phyloP scores from a whole-genome alignment of 306 rosid genomes.

The Fragaria nilgerrensis region DNA sequence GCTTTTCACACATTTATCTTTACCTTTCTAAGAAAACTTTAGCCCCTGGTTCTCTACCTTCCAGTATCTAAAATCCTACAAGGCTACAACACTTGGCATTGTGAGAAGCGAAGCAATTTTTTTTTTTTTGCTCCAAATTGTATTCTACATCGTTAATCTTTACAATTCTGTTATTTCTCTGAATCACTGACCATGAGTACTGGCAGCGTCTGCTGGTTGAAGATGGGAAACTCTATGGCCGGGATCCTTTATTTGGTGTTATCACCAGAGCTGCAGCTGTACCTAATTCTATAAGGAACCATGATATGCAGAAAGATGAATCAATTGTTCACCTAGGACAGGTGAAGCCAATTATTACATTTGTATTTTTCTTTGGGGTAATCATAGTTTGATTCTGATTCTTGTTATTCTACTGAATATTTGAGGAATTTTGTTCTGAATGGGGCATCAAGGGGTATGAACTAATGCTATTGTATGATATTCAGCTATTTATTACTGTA shows the following conservation, averaged over 20 bases:
- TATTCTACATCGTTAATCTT: conserved; percentile 8
- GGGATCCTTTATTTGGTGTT: conserved; percentile 62
- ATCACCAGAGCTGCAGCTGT: conserved; percentile 77
- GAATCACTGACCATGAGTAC: conserved; percentile 34
- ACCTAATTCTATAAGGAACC: conserved; percentile 63
- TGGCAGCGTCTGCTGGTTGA: conserved; percentile 85
- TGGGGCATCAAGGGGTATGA: neutral
- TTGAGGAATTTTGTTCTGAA: neutral
- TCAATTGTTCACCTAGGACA: conserved; percentile 73
- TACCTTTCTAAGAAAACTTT: neutral
- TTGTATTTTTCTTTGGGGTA: neutral
- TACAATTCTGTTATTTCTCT: conserved; percentile 23
- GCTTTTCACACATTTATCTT: neutral
- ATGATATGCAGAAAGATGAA: conserved; percentile 73
- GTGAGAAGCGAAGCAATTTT: neutral
- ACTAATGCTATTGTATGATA: neutral
- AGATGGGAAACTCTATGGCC: conserved; percentile 86
- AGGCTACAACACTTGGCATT: neutral
- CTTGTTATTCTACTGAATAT: neutral
- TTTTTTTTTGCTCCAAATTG: neutral
- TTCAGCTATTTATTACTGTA: neutral
- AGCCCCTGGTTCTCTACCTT: neutral
- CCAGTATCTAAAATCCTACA: too few species aligned
- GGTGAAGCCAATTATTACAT: conserved; percentile 44
- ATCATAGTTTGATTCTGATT: neutral